These are phyloP conservation scores for Quercus engelmannii DNA, from an alignment of 306 rosid genomes.

Conservation along the genomic window DNA sequence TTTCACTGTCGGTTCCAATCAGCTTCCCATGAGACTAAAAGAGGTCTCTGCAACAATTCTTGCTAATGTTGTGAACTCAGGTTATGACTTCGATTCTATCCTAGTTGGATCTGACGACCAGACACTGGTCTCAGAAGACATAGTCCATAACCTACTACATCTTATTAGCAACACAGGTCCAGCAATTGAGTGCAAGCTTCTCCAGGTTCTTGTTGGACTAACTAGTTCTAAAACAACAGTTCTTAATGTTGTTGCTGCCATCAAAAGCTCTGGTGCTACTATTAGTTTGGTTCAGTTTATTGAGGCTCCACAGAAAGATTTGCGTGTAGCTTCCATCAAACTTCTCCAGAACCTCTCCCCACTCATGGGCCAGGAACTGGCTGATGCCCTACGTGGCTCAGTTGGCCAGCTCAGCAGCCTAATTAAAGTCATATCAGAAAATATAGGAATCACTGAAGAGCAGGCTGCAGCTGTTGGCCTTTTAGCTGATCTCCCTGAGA, in stretches of 20 bases:
- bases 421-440: slow-evolving; percentile 77
- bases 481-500: slow-evolving; percentile 89
- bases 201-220: slow-evolving; percentile 96
- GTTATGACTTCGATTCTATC: slow-evolving; percentile 77
- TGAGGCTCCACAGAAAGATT: slow-evolving; percentile 90
- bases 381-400: slow-evolving; percentile 93
- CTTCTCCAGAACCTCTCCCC: slow-evolving; percentile 85
- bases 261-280: slow-evolving; percentile 96
- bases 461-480: slow-evolving; percentile 93
- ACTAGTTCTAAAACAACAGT: slow-evolving; percentile 64
- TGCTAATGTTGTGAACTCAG: slow-evolving; percentile 81
- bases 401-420: slow-evolving; percentile 92
- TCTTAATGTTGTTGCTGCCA: slow-evolving; percentile 72
- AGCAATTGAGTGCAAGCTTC: slow-evolving; percentile 92
- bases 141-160: slow-evolving; percentile 82
- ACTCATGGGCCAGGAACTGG: slow-evolving; percentile 87
- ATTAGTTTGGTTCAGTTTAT: slow-evolving; percentile 91
- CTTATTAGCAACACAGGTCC: slow-evolving; percentile 99
- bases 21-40: slow-evolving; percentile 78
- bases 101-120: slow-evolving; percentile 75
- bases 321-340: slow-evolving; percentile 79
- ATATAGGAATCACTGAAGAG: slow-evolving; percentile 79
- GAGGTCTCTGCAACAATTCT: slow-evolving; percentile 96
- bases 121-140: slow-evolving; percentile 92
- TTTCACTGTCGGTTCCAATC: slow-evolving; percentile 76